Evolutionary conservation across 2,329 filamentous ascomycete species (phyloP).

Genomic region (Ascocoryne sarcoides): DNA sequence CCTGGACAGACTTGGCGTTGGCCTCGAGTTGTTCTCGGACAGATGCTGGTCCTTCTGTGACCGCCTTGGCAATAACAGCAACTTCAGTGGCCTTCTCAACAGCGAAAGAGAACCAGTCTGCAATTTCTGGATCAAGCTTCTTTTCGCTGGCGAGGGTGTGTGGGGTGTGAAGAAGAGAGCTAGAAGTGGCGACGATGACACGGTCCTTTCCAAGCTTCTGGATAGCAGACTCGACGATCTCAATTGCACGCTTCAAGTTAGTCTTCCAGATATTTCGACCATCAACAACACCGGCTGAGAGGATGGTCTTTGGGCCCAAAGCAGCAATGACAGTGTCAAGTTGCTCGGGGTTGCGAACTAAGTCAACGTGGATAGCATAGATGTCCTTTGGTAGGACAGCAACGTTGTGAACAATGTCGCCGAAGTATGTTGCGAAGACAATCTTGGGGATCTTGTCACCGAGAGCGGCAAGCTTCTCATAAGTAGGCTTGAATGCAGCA

Average conservation of each 20-base stretch:
- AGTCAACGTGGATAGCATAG: slow-evolving; percentile 85
- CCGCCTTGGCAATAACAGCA: slow-evolving; percentile 89
- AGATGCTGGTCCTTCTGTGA: slow-evolving; percentile 81
- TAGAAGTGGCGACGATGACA: slow-evolving; percentile 93
- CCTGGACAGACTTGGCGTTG: slow-evolving; percentile 89
- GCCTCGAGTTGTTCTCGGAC: slow-evolving; percentile 87
- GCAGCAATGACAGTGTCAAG: slow-evolving; percentile 75
- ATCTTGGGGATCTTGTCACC: slow-evolving; percentile 79
- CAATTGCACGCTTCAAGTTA: slow-evolving; percentile 93
- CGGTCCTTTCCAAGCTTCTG: slow-evolving; percentile 97
- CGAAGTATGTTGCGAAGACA: slow-evolving; percentile 94
- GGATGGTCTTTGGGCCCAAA: slow-evolving; percentile 78
- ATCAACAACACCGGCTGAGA: slow-evolving; percentile 95
- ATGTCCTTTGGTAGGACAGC: slow-evolving; percentile 74
- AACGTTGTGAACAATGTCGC: slow-evolving; percentile 98
- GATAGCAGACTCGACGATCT: slow-evolving; percentile 78
- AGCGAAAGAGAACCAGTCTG: slow-evolving; percentile 98
- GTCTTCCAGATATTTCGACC: slow-evolving; percentile 99
- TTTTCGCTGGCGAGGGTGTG: slow-evolving; percentile 98
- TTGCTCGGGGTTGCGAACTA: slow-evolving; percentile 98
- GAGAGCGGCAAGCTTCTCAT: slow-evolving; percentile 74
- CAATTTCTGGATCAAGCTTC: slow-evolving; percentile 88
- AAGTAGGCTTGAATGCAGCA: slow-evolving; percentile 95
- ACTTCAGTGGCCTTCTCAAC: slow-evolving; percentile 90
- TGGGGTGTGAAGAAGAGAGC: slow-evolving; percentile 95